Evolutionary conservation across 1,284 basidiomycete genomes (phyloP), one percentile per base, ranked within the genome.

Genomic region (Marasmius tenuissimus): DNA sequence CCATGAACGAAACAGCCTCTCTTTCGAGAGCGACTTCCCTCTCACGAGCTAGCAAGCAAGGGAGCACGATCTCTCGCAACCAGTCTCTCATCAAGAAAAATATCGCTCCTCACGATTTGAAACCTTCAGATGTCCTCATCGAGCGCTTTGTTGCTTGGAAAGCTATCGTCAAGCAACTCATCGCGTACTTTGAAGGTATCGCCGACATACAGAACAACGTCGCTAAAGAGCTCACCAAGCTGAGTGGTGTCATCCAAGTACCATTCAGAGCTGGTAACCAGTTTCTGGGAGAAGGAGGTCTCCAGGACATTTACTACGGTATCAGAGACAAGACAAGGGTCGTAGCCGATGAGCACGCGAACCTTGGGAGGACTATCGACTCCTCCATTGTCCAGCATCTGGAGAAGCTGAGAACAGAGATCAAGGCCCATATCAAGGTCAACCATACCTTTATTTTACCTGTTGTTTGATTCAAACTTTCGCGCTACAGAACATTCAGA

Each of bases 321-420:
- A 91, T 99, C 67, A 87, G 94, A 37, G 96, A 98, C 83, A 97
- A 96, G 80, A 96, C 96, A 2, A 91, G 96, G 63, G 80, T 86
- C 62, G 95, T 98, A 67, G 96, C 97, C 9, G 97, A 99, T 78
- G 93, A 97, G 65, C 96, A 98, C 73, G 94, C 96, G 27, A 97
- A 97, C 72, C 86, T 99, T 6, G 96, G 96, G 3, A 90, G 96
- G 64, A 98, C 97, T 3, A 93, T 99, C 71, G 96, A 99, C 70
- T 93, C 92, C 50, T 97, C 95, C 14, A 98, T 99, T 69, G 97
- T 99, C 1, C 96, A 98, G 77, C 97, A 98, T 75, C 85, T 99
- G 39, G 92, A 97, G 77, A 98, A 98, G 79, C 85, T 99, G 34
- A 83, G 92, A 51, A 82, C 88, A 12, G 97, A 99, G 78, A 96